phyloP scores from a whole-genome alignment of 2,329 filamentous ascomycete genomes.

The Thyridium curvatum region DNA sequence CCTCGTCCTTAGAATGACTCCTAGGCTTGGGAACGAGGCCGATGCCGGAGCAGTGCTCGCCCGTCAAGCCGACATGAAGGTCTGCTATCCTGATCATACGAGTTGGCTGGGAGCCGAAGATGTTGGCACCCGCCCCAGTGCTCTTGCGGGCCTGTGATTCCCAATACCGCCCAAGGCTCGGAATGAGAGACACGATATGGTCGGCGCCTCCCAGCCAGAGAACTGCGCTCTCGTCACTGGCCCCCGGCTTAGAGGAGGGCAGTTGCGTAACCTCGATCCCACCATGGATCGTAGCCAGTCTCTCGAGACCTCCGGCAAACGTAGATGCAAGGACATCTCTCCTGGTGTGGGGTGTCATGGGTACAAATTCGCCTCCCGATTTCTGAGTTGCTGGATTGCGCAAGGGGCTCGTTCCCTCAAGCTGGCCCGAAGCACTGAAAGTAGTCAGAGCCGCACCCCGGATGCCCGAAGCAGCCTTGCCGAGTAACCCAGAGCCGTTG shows the following conservation, averaged over 20 bases:
- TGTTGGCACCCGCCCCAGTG: constrained; percentile 42
- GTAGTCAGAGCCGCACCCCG: constrained; percentile 51
- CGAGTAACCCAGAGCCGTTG: constrained; percentile 35
- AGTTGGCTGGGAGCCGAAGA: constrained; percentile 48
- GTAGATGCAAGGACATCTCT: constrained; percentile 43
- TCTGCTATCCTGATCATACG: constrained; percentile 51
- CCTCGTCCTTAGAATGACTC: constrained; percentile 12
- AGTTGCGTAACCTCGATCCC: constrained; percentile 44
- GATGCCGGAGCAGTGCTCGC: constrained; percentile 50
- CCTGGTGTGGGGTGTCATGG: constrained; percentile 58
- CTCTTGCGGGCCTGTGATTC: constrained; percentile 50
- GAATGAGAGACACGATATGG: constrained; percentile 48
- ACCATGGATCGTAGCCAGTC: constrained; percentile 43
- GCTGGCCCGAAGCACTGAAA: constrained; percentile 52
- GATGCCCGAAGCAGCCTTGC: constrained; percentile 44
- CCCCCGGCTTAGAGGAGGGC: constrained; percentile 30
- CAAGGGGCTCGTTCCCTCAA: constrained; percentile 53
- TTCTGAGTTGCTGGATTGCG: constrained; percentile 35
- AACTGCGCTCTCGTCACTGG: constrained; percentile 46
- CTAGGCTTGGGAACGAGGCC: constrained; percentile 31
- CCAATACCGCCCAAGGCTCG: constrained; percentile 51
- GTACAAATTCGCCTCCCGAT: constrained; percentile 47
- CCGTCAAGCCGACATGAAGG: constrained; percentile 45
- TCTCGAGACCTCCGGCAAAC: constrained; percentile 38
- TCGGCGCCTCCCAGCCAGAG: constrained; percentile 52